These are phyloP conservation scores for Scheffersomyces illinoinensis DNA, from an alignment of 1,139 yeast genomes.

Conservation along the genomic window DNA sequence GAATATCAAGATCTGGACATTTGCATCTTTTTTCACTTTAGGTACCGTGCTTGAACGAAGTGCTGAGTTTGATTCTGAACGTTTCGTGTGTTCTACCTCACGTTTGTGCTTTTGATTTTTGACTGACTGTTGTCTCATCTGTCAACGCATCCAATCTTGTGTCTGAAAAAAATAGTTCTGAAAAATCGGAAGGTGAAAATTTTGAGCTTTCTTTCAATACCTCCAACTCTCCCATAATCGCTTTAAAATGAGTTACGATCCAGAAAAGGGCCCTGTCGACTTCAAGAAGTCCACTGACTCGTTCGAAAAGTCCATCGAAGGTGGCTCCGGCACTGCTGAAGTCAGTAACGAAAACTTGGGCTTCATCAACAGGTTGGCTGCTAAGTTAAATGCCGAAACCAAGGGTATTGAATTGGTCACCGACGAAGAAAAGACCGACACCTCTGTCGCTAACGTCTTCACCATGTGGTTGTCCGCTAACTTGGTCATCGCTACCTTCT, in stretches of 20 bases:
- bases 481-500: slow-evolving; percentile 80
- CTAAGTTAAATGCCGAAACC: slow-evolving; percentile 53
- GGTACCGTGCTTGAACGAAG: not conserved
- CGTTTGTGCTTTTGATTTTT: not conserved
- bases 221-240: not conserved
- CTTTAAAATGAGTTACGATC: not conserved
- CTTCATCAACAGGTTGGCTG: slow-evolving; percentile 28
- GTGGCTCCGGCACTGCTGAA: slow-evolving; percentile 21
- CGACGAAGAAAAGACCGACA: slow-evolving; percentile 65
- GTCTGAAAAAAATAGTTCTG: not conserved
- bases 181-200: not conserved
- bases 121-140: not conserved
- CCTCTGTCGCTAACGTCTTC: slow-evolving; percentile 66
- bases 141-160: not conserved
- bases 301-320: slow-evolving; percentile 26
- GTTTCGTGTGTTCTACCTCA: not conserved
- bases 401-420: slow-evolving; percentile 71
- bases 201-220: not conserved
- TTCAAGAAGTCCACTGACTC: slow-evolving; percentile 23
- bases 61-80: not conserved
- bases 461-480: slow-evolving; percentile 95
- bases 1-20: not conserved
- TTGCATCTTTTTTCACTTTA: not conserved
- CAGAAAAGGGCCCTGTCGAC: not conserved
- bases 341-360: slow-evolving; percentile 13